Evolutionary conservation across 2,329 filamentous ascomycete species (phyloP), one percentile per base, ranked within the genome.

Genomic region (Microsporum canis): DNA sequence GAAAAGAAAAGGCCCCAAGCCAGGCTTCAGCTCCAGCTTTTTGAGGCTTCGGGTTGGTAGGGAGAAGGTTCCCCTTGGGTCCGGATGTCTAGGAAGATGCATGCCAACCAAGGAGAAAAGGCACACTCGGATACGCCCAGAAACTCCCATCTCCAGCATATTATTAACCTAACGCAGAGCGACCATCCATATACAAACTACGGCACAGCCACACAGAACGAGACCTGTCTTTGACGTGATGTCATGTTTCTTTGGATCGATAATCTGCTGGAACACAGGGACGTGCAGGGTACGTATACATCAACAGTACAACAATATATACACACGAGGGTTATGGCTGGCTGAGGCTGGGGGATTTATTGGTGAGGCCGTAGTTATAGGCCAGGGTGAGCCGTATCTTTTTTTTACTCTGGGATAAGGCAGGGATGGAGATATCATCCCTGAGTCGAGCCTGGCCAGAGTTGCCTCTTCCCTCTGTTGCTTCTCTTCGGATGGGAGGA

Each of bases 341-440:
- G 17, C 17, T 23, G 17, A 23, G 17, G 17, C 17, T 23, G 17
- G 17, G 17, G 17, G 17, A 23, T 23, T 23, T 23, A 23, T 23
- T 23, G 17, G 17, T 23, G 17, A 23, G 17, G 39, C 17, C 39
- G 7, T n/a, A n/a, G 39, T 5, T 43, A 43, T 43, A 17, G 39
- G 4, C 39, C 39, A 43, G 39, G 39, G 39, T 43, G 2, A n/a
- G 39, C 17, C 39, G 39, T 43, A 43, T 43, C 39, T 43, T 43
- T 43, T 17, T n/a, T n/a, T 14, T 43, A 14, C 39, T 3, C 39
- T 43, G 39, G 65, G 33, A 63, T 64, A n/a, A 31, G 43, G 64
- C 59, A 61, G 68, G 27, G 47, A 27, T 23, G 47, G 31, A 12
- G 8, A 29, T 12, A 23, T 12, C 27, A 43, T 43, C 39, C 39